phyloP scores from a whole-genome alignment of 768 basidiomycete genomes.

The Boletus rufocinnamomeus region DNA sequence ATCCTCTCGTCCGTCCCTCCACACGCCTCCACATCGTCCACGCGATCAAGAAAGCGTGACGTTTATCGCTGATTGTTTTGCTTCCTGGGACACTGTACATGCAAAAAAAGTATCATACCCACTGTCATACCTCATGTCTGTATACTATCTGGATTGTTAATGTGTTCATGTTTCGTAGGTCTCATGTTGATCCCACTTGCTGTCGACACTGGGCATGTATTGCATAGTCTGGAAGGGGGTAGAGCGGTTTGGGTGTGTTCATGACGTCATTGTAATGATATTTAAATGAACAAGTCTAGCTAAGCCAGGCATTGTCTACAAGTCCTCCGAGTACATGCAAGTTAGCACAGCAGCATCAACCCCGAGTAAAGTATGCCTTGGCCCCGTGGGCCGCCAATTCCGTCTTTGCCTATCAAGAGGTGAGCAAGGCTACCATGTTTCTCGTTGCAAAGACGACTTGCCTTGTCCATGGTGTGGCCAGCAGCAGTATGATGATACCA shows the following conservation, averaged over 20 bases:
- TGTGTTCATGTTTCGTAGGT: slow-evolving; percentile 75
- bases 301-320: slow-evolving; percentile 1
- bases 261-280: slow-evolving; percentile 18
- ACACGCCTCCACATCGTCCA: slow-evolving; percentile 61
- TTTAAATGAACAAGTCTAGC: slow-evolving; percentile 11
- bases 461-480: slow-evolving; percentile 89
- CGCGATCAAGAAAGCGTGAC: slow-evolving; percentile 40
- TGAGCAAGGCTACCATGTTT: slow-evolving; percentile 6
- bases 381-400: slow-evolving; percentile 85
- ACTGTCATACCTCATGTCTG: slow-evolving; percentile 11
- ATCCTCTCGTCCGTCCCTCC: slow-evolving; percentile 52
- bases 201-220: slow-evolving; percentile 11
- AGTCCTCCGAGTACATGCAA: slow-evolving; percentile 23
- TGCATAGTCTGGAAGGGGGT: background rate
- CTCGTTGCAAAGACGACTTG: slow-evolving; percentile 29
- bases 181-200: slow-evolving; percentile 8
- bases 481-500: slow-evolving; percentile 78
- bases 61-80: background rate
- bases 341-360: slow-evolving; percentile 42
- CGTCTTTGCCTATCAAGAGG: slow-evolving; percentile 63
- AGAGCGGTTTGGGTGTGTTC: background rate
- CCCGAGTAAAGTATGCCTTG: slow-evolving; percentile 85
- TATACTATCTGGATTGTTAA: slow-evolving; percentile 66
- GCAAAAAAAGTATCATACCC: slow-evolving; percentile 33
- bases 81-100: slow-evolving; percentile 25